Evolutionary conservation across 192 early-diverging fungal genomes (phyloP).

Genomic region (Linnemannia exigua): DNA sequence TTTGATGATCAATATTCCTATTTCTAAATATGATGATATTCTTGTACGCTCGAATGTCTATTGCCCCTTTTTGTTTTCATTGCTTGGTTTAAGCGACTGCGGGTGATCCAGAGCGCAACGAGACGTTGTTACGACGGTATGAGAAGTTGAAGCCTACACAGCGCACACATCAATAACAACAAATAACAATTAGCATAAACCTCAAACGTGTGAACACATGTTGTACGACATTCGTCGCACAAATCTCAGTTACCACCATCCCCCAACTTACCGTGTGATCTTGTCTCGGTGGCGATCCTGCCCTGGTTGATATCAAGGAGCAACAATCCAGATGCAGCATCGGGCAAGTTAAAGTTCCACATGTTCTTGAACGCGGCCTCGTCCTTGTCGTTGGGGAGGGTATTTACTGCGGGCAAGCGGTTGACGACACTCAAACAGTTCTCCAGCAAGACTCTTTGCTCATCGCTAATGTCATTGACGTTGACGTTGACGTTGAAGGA

Average conservation of each 20-base stretch:
- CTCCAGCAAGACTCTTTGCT: conserved; percentile 63
- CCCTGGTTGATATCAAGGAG: conserved; percentile 66
- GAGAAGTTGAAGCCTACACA: conserved; percentile 69
- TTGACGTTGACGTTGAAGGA: too few relatives aligned
- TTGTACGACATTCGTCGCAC: too few relatives aligned
- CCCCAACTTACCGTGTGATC: conserved; percentile 60
- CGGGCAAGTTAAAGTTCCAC: conserved; percentile 76
- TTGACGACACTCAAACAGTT: conserved; percentile 69
- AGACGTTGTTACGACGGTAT: conserved; percentile 64
- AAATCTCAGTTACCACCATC: neutral
- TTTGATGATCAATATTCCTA: neutral
- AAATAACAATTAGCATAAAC: neutral
- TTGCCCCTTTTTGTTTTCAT: neutral
- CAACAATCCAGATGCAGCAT: conserved; percentile 67
- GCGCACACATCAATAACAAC: neutral
- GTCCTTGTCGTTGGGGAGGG: conserved; percentile 59
- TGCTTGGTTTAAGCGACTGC: conserved; percentile 23
- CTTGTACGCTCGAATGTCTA: neutral
- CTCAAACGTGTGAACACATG: too few relatives aligned
- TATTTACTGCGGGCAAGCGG: conserved; percentile 59
- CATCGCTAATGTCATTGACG: conserved; percentile 57
- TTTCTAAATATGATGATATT: neutral
- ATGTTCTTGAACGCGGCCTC: conserved; percentile 72
- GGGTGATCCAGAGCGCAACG: conserved; percentile 52
- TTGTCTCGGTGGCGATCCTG: conserved; percentile 66